Percentiles rank a stretch among this genome's conserved stretches.
phyloP scores from a whole-genome alignment of 345 rosid species.

The Salix exigua region DNA sequence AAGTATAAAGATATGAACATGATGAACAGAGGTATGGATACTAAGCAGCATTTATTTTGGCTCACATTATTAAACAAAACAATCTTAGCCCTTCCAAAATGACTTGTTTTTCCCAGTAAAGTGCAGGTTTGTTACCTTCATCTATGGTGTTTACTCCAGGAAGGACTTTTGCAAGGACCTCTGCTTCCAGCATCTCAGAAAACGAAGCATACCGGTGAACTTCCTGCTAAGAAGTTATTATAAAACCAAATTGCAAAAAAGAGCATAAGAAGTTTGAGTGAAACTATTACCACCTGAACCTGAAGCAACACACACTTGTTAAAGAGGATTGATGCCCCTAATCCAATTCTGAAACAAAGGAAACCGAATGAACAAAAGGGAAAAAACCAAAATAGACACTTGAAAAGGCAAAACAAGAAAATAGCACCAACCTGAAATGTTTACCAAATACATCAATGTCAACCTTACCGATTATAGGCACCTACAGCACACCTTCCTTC shows the following conservation, averaged over 20 bases:
- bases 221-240: slow-evolving; percentile 35
- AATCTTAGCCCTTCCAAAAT: not conserved
- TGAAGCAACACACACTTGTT: slow-evolving; percentile 63
- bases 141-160: slow-evolving; percentile 59
- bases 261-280: not conserved
- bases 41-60: not conserved
- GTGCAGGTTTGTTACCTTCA: slow-evolving; percentile 44
- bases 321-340: slow-evolving; percentile 53
- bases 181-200: slow-evolving; percentile 58
- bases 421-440: not conserved
- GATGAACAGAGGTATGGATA: not conserved
- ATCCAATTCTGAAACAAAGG: slow-evolving; percentile 37
- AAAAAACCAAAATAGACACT: not conserved
- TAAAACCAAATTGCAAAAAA: not conserved
- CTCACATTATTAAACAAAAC: not conserved
- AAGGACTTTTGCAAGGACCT: slow-evolving; percentile 57
- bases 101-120: not conserved
- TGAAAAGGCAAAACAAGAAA: not conserved
- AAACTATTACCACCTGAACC: slow-evolving; percentile 55
- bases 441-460: too few relatives aligned
- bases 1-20: not conserved
- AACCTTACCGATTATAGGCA: slow-evolving; percentile 34
- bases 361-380: slow-evolving; percentile 4
- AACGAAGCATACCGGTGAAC: slow-evolving; percentile 51
- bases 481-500: slow-evolving; percentile 45